These are phyloP conservation scores for Tetracentron sinense DNA, from an alignment of 164 flowering plant species.

Conservation along the genomic window DNA sequence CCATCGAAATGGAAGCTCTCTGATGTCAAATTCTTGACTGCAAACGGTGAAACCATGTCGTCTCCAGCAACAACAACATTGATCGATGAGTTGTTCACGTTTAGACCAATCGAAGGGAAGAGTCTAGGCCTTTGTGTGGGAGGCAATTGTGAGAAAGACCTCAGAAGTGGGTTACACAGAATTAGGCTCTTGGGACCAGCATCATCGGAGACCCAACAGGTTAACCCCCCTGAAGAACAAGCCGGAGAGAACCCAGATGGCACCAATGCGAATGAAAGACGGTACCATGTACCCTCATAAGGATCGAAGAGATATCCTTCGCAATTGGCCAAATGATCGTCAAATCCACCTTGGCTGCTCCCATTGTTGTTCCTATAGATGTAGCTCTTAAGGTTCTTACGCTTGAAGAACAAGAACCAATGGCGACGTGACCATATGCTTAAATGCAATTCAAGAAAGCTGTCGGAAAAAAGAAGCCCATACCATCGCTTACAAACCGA, in stretches of 20 bases:
- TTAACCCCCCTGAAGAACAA: slow-evolving; percentile 68
- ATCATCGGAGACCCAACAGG: slow-evolving; percentile 69
- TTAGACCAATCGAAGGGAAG: slow-evolving; percentile 70
- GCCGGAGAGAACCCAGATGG: slow-evolving; percentile 73
- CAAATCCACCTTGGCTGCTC: too few species aligned
- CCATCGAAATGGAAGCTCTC: slow-evolving; percentile 71
- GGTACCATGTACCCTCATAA: slow-evolving; percentile 48
- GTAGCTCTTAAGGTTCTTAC: slow-evolving; percentile 28
- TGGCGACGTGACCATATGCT: slow-evolving; percentile 41
- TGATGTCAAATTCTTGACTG: slow-evolving; percentile 73
- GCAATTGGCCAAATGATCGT: too few species aligned
- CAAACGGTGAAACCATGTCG: slow-evolving; percentile 77
- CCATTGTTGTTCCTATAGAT: slow-evolving; percentile 25
- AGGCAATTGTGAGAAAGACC: slow-evolving; percentile 54
- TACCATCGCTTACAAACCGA: slow-evolving; percentile 87
- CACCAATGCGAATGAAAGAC: slow-evolving; percentile 41
- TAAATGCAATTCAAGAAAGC: slow-evolving; percentile 61
- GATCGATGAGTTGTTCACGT: slow-evolving; percentile 41
- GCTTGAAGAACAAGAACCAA: slow-evolving; percentile 81
- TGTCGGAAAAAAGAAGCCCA: slow-evolving; percentile 57
- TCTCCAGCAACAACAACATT: slow-evolving; percentile 75
- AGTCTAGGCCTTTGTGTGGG: slow-evolving; percentile 60
- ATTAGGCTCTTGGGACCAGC: slow-evolving; percentile 57
- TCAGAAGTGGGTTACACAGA: slow-evolving; percentile 62
- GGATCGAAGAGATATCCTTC: slow-evolving; percentile 79